Percentiles rank a stretch among this genome's conserved stretches.
These are phyloP conservation scores for Aspergillus terreus DNA, from an alignment of 2,329 filamentous ascomycete genomes.

Conservation along the genomic window DNA sequence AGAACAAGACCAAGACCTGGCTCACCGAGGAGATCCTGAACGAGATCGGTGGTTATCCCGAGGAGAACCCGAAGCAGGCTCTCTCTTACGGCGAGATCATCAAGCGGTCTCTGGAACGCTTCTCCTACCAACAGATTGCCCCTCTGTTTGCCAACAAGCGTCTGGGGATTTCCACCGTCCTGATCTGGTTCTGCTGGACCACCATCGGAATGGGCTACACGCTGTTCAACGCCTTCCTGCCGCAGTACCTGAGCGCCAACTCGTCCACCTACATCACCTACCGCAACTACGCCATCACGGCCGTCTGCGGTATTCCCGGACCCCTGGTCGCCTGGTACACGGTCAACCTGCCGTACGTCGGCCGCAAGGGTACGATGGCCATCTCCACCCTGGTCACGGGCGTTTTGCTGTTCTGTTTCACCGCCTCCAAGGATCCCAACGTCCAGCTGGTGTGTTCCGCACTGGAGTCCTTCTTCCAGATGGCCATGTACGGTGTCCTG, in stretches of 20 bases:
- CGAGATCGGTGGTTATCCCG: conserved; percentile 49
- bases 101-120: conserved; percentile 58
- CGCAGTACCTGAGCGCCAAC: conserved; percentile 70
- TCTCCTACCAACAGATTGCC: conserved; percentile 63
- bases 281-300: conserved; percentile 79
- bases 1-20: conserved; percentile 68
- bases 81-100: conserved; percentile 49
- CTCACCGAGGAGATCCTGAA: conserved; percentile 68
- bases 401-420: conserved; percentile 55
- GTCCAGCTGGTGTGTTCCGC: conserved; percentile 49
- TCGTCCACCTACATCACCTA: conserved; percentile 52
- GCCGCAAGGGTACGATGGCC: conserved; percentile 56
- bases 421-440: conserved; percentile 44
- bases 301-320: conserved; percentile 71
- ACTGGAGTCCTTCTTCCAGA: conserved; percentile 52
- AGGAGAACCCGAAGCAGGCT: conserved; percentile 37
- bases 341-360: conserved; percentile 64
- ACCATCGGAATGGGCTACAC: conserved; percentile 84
- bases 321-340: conserved; percentile 70
- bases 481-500: conserved; percentile 52
- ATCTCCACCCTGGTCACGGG: conserved; percentile 50
- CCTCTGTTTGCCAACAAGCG: conserved; percentile 57
- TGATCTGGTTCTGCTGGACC: conserved; percentile 76
- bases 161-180: conserved; percentile 47
- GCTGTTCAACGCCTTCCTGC: conserved; percentile 83